These are phyloP conservation scores for Imleria badia DNA, from an alignment of 768 basidiomycete species.

Conservation along the genomic window DNA sequence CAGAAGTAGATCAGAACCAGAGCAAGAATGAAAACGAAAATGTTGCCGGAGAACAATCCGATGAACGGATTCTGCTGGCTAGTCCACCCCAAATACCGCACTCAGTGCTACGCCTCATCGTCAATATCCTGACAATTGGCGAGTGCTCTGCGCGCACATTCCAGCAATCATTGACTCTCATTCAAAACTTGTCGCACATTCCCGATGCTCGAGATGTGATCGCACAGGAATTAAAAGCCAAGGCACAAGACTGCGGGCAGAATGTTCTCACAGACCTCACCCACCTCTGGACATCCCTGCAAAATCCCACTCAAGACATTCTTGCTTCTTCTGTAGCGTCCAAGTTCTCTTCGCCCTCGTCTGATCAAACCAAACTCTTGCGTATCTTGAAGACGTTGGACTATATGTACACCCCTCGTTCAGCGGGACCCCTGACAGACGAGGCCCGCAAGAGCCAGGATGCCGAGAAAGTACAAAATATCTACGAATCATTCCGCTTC, in stretches of 20 bases:
- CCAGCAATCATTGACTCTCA: constrained; percentile 86
- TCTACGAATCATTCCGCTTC: constrained; percentile 92
- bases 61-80: constrained; percentile 54
- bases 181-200: constrained; percentile 88
- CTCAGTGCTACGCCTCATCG: constrained; percentile 82
- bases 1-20: constrained; percentile 21
- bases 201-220: constrained; percentile 88
- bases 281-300: constrained; percentile 65
- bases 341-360: constrained; percentile 92
- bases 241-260: constrained; percentile 87
- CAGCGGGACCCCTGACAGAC: constrained; percentile 39
- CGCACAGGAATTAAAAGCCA: constrained; percentile 79
- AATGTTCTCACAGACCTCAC: constrained; percentile 73
- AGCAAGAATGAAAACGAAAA: constrained; percentile 25
- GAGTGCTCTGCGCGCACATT: constrained; percentile 98
- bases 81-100: constrained; percentile 85
- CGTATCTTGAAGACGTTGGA: constrained; percentile 96
- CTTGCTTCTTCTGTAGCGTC: constrained; percentile 70
- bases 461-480: constrained; percentile 78
- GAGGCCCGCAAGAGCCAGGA: constrained; percentile 48
- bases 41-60: constrained; percentile 19
- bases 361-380: constrained; percentile 93
- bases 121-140: constrained; percentile 95
- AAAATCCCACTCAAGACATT: constrained; percentile 52
- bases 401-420: constrained; percentile 82